Evolutionary conservation across 73 alveolate species (phyloP), one percentile per base, ranked within the genome.

Genomic region (Uronychia binucleata): DNA sequence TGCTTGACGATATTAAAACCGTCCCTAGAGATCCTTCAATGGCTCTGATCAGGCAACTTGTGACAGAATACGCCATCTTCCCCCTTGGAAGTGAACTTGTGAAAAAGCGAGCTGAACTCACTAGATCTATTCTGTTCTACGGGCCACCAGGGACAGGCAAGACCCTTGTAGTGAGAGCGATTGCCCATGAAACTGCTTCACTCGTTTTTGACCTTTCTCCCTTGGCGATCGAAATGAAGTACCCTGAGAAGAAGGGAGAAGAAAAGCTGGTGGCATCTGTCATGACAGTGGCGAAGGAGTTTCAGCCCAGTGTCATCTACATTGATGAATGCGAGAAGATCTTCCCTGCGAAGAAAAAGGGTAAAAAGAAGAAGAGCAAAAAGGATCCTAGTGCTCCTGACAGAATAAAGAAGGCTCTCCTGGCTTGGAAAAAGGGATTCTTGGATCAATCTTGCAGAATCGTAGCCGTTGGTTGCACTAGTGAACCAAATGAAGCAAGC

Each of bases 81-180:
- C 98, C 96, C 0, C 93, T 96, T n/a, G 99, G 99, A 28, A 91
- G 97, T 26, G 90, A 92, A 74, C 79, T 85, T 57, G 93, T 93
- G n/a, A 85, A 94, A 77, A 91, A 94, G 83, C 88, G 96, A 77
- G 96, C 93, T 1, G 92, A 89, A 32, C 58, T 74, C 34, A 95
- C 83, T 59, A 81, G 78, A 58, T 89, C 96, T 29, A 34, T 97
- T 88, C 93, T 98, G 85, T 96, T 94, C 97, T 94, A 90, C 75
- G 99, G 99, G 11, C 99, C 99, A 26, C 97, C 99, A 0, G 99
- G 99, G 19, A 87, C 98, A 0, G 99, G 99, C 14, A 98, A 98
- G 80, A 98, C 99, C 8, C 83, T 98, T 93, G 92, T 97, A 13
- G 98, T 97, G 0, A 95, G 99, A 84, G 99, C 99, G 0, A 93